These are phyloP conservation scores for Ogataea corticis DNA, from an alignment of 805 yeast species.

Conservation along the genomic window DNA sequence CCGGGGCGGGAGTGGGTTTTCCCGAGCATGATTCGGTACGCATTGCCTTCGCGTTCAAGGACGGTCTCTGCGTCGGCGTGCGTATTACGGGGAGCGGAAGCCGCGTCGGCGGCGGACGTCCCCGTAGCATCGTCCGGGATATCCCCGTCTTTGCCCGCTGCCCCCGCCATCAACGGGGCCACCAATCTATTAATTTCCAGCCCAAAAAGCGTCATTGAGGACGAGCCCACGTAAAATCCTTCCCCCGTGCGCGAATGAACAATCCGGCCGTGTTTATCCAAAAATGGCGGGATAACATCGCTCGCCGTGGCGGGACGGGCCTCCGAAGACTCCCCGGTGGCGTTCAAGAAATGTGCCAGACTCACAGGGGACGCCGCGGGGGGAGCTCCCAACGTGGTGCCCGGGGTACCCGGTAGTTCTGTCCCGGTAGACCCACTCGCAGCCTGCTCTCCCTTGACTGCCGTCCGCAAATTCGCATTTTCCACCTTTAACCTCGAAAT, in stretches of 20 bases:
- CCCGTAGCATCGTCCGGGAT: too few relatives aligned
- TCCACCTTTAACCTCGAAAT: conserved; percentile 65
- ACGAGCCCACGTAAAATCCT: conserved; percentile 73
- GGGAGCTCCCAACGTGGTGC: not conserved
- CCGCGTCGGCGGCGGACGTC: not conserved
- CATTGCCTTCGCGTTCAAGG: conserved; percentile 73
- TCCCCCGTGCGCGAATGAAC: conserved; percentile 77
- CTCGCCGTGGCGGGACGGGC: too few relatives aligned
- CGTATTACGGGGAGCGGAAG: conserved; percentile 1
- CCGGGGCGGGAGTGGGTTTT: conserved; percentile 70
- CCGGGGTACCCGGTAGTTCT: not conserved
- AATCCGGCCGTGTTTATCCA: conserved; percentile 69
- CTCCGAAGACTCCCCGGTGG: not conserved
- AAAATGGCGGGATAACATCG: conserved; percentile 69
- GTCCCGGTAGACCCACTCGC: not conserved
- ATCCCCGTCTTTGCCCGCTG: too few relatives aligned
- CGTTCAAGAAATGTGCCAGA: conserved; percentile 6
- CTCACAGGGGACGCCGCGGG: conserved; percentile 1
- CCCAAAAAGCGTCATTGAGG: conserved; percentile 81
- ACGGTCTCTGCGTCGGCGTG: conserved; percentile 46
- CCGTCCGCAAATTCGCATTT: conserved; percentile 55
- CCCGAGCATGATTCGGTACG: conserved; percentile 67
- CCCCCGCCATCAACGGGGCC: conserved; percentile 24
- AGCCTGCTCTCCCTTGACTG: conserved; percentile 28
- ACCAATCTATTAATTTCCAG: conserved; percentile 63